phyloP scores from a whole-genome alignment of 2,329 filamentous ascomycete species.

The Amauroascus verrucosus region DNA sequence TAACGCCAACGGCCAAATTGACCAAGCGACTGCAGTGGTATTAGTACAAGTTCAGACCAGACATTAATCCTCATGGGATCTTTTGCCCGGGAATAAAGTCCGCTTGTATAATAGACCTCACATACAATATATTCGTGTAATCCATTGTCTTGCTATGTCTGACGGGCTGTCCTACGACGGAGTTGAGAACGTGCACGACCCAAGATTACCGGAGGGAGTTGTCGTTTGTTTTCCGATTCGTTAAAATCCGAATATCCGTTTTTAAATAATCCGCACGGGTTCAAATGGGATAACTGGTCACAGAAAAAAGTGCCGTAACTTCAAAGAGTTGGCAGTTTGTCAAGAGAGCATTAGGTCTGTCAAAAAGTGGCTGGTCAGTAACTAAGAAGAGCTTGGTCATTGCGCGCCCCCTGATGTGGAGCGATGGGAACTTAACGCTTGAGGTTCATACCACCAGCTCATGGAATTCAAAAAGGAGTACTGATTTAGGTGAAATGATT shows the following conservation, averaged over 20 bases:
- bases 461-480: background rate
- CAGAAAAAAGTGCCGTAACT: background rate
- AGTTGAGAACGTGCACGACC: background rate
- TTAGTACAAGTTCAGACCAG: background rate
- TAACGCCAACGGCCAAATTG: constrained; percentile 76
- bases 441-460: background rate
- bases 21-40: constrained; percentile 64
- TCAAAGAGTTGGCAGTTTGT: background rate
- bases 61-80: background rate
- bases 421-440: too few relatives aligned
- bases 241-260: background rate
- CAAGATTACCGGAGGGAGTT: too few relatives aligned
- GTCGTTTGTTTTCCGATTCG: background rate
- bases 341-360: background rate
- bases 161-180: background rate
- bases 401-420: too few relatives aligned
- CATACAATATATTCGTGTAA: constrained; percentile 17
- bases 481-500: background rate
- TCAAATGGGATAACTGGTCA: background rate
- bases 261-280: background rate
- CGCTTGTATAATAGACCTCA: too few relatives aligned
- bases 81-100: background rate
- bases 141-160: constrained; percentile 11
- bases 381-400: background rate
- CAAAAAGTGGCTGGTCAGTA: constrained; percentile 1